Evolutionary conservation across 2,329 filamentous ascomycete species (phyloP).

Genomic region (Fusarium pseudoanthophilum): DNA sequence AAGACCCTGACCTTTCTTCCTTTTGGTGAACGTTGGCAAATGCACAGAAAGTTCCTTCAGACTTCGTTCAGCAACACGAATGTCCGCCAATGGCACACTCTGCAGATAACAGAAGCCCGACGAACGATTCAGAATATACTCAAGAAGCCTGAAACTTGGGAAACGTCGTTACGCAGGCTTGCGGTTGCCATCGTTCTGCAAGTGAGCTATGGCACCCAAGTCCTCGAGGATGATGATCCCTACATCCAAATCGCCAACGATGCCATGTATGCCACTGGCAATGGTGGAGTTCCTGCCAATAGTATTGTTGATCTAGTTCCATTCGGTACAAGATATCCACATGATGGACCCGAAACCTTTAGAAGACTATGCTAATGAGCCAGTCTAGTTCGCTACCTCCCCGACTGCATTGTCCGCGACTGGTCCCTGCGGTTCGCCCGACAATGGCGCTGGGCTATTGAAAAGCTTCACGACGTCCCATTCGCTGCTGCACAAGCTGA

Average conservation of each 20-base stretch:
- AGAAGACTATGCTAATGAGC: conserved; percentile 9
- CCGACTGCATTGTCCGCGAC: conserved; percentile 46
- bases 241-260: conserved; percentile 47
- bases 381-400: conserved; percentile 40
- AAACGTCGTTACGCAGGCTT: conserved; percentile 44
- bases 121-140: conserved; percentile 38
- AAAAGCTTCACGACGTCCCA: conserved; percentile 48
- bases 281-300: conserved; percentile 46
- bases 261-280: conserved; percentile 47
- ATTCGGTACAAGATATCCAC: conserved; percentile 34
- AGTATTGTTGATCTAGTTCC: conserved; percentile 60
- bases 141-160: conserved; percentile 35
- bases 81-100: conserved; percentile 42
- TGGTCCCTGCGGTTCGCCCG: conserved; percentile 49
- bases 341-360: not conserved
- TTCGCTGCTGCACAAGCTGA: conserved; percentile 45
- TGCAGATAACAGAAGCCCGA: conserved; percentile 41
- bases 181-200: conserved; percentile 49
- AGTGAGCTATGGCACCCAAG: conserved; percentile 48
- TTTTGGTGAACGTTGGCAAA: conserved; percentile 54
- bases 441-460: conserved; percentile 50
- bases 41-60: conserved; percentile 58
- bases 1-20: conserved; percentile 59
- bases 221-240: conserved; percentile 44
- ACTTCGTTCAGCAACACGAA: conserved; percentile 54